These are phyloP conservation scores for Aspergillus fischeri DNA, from an alignment of 2,329 filamentous ascomycete species.

Conservation along the genomic window DNA sequence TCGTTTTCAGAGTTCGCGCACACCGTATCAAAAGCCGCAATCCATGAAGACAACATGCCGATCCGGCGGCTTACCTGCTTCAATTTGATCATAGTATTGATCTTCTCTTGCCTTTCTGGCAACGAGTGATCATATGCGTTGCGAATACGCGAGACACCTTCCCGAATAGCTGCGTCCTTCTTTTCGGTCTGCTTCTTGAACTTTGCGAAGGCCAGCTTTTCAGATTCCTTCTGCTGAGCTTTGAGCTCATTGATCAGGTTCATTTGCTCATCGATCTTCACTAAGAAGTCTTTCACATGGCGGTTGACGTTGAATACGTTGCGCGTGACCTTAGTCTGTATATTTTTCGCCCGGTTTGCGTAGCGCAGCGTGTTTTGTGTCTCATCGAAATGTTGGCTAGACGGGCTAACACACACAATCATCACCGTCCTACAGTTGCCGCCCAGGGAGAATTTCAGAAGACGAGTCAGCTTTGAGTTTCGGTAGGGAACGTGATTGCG, in stretches of 20 bases:
- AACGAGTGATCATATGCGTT: slow-evolving; percentile 77
- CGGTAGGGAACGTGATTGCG: slow-evolving; percentile 93
- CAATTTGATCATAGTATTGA: slow-evolving; percentile 74
- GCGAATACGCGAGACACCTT: slow-evolving; percentile 76
- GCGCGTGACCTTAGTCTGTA: slow-evolving; percentile 98
- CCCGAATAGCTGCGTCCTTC: slow-evolving; percentile 67
- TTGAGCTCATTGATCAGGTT: slow-evolving; percentile 94
- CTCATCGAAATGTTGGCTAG: slow-evolving; percentile 94
- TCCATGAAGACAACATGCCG: slow-evolving; percentile 81
- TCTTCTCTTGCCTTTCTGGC: slow-evolving; percentile 72
- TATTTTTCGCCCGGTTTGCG: slow-evolving; percentile 97
- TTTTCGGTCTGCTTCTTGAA: slow-evolving; percentile 90
- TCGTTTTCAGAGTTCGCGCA: slow-evolving; percentile 69
- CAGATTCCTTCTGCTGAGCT: slow-evolving; percentile 85
- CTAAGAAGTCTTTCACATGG: slow-evolving; percentile 97
- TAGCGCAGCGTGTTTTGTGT: slow-evolving; percentile 97
- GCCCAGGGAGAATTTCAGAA: slow-evolving; percentile 94
- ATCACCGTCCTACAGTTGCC: slow-evolving; percentile 99
- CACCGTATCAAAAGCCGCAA: slow-evolving; percentile 81
- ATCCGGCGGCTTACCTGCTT: slow-evolving; percentile 82
- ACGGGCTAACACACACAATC: slow-evolving; percentile 98
- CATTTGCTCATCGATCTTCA: slow-evolving; percentile 99
- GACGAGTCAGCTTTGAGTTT: slow-evolving; percentile 92
- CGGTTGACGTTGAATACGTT: slow-evolving; percentile 99
- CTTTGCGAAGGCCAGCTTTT: slow-evolving; percentile 75